A percentile compares a stretch with the other conserved stretches of the same genome.
phyloP scores from a whole-genome alignment of 2,329 filamentous ascomycete species.

The Coleophoma eucalyptorum region DNA sequence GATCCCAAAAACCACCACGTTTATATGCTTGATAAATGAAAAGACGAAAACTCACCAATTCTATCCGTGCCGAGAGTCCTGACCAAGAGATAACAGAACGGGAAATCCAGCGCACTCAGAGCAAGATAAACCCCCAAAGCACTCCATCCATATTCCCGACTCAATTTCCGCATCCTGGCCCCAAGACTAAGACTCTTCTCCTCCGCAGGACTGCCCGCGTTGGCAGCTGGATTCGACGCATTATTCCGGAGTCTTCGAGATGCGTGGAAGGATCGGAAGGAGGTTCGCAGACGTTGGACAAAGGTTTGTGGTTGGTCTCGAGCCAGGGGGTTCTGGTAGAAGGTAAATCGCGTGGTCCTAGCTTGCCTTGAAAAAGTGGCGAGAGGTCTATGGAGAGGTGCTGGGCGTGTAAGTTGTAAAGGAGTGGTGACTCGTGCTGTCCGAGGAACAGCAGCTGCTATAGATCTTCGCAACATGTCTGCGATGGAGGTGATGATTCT shows the following conservation, averaged over 20 bases:
- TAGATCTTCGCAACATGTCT: too few relatives aligned
- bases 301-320: constrained; percentile 8
- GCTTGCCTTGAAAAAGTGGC: background rate
- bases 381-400: constrained; percentile 8
- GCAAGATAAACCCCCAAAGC: constrained; percentile 87
- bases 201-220: constrained; percentile 5
- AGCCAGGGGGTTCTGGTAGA: constrained; percentile 12
- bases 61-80: constrained; percentile 77
- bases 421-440: too few relatives aligned
- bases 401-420: too few relatives aligned
- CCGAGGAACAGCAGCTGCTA: too few relatives aligned
- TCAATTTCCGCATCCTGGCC: constrained; percentile 67
- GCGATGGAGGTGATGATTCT: too few relatives aligned
- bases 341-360: constrained; percentile 12
- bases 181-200: constrained; percentile 18
- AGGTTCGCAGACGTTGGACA: constrained; percentile 16
- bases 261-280: constrained; percentile 16
- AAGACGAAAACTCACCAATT: constrained; percentile 57
- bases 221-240: constrained; percentile 7
- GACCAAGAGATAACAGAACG: constrained; percentile 90
- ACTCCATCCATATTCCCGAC: constrained; percentile 90
- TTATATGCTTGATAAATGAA: background rate
- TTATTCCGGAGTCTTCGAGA: constrained; percentile 8
- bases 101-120: constrained; percentile 84
- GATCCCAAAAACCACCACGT: background rate